phyloP scores from a whole-genome alignment of 2,329 filamentous ascomycete genomes.

The Coniosporium tulheliwenetii region DNA sequence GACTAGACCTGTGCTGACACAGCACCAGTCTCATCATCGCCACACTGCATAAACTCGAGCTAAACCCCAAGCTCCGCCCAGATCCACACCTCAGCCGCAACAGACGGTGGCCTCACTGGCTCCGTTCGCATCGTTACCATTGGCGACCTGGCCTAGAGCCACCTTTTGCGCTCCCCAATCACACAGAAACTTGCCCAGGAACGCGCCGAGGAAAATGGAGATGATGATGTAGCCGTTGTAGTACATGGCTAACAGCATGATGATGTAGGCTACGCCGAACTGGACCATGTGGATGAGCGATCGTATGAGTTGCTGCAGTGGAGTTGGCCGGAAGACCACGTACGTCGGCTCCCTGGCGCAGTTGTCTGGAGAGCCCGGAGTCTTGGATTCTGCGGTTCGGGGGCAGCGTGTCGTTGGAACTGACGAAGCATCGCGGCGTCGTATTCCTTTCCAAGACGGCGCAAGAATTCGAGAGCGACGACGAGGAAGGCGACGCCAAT shows the following conservation, averaged over 20 bases:
- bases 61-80: no score
- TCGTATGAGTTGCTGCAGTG: slow-evolving; percentile 47
- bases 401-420: no score
- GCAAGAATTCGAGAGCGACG: slow-evolving; percentile 55
- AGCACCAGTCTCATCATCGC: no score
- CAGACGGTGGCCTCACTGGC: no score
- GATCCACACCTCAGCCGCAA: no score
- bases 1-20: no score
- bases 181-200: slow-evolving; percentile 57
- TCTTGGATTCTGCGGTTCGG: no score
- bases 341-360: background rate
- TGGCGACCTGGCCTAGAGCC: no score
- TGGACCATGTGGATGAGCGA: slow-evolving; percentile 54
- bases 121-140: no score
- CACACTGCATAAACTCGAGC: no score
- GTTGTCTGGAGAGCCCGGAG: no score
- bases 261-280: slow-evolving; percentile 61
- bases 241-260: slow-evolving; percentile 59
- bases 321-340: slow-evolving; percentile 31
- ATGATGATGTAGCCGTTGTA: slow-evolving; percentile 63
- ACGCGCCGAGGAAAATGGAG: slow-evolving; percentile 64
- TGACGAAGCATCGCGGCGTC: slow-evolving; percentile 25
- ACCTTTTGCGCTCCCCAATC: slow-evolving; percentile 37
- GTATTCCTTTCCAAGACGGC: slow-evolving; percentile 56
- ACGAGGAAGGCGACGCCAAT: slow-evolving; percentile 65